These are phyloP conservation scores for Bacidia gigantensis DNA, from an alignment of 495 filamentous ascomycete genomes.

Conservation along the genomic window DNA sequence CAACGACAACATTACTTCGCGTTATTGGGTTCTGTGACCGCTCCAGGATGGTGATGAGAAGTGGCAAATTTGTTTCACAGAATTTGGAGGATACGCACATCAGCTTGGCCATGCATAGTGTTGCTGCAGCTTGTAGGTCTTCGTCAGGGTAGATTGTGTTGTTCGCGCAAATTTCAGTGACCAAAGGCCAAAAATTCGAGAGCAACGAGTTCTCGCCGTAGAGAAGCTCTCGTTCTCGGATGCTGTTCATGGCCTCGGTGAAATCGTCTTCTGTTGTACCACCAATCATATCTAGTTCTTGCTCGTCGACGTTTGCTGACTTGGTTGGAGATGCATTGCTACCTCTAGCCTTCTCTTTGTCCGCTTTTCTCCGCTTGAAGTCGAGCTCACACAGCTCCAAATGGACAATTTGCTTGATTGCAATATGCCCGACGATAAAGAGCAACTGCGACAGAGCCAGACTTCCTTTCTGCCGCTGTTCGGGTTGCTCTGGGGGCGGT, in stretches of 20 bases:
- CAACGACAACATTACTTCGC: constrained; percentile 90
- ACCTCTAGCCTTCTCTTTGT: constrained; percentile 73
- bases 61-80: constrained; percentile 82
- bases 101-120: constrained; percentile 91
- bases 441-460: constrained; percentile 77
- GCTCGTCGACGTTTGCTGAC: constrained; percentile 33
- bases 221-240: constrained; percentile 85
- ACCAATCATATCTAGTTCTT: constrained; percentile 91
- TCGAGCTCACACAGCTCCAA: constrained; percentile 93
- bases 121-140: constrained; percentile 80
- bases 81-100: constrained; percentile 96
- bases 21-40: constrained; percentile 79
- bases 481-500: constrained; percentile 21
- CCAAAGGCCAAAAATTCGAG: constrained; percentile 78
- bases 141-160: constrained; percentile 80
- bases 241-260: constrained; percentile 86
- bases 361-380: constrained; percentile 91
- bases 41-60: constrained; percentile 97
- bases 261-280: constrained; percentile 98
- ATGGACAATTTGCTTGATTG: constrained; percentile 99
- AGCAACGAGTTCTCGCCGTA: constrained; percentile 78
- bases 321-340: constrained; percentile 30
- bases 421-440: constrained; percentile 91
- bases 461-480: constrained; percentile 43
- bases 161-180: constrained; percentile 84